phyloP scores from a whole-genome alignment of 768 basidiomycete genomes.

The Serendipita sp. region DNA sequence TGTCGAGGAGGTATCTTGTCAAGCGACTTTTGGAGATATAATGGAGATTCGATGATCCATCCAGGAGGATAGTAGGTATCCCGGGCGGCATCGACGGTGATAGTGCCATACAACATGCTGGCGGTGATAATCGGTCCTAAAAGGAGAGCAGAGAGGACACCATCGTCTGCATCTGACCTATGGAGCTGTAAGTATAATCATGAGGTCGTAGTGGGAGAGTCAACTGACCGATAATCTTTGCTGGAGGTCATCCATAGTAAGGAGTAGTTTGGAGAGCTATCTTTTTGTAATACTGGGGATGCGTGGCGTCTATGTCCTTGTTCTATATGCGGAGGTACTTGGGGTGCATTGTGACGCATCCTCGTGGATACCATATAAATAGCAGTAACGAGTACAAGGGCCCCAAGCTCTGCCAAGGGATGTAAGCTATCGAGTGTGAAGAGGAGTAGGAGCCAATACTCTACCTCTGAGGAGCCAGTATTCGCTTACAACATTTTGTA shows the following conservation, averaged over 20 bases:
- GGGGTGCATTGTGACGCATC: background rate
- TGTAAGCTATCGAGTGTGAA: background rate
- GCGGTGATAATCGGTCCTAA: constrained; percentile 68
- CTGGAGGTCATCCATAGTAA: constrained; percentile 76
- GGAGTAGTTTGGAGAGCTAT: constrained; percentile 39
- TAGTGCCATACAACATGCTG: constrained; percentile 39
- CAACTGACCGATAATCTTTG: constrained; percentile 60
- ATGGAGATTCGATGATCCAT: constrained; percentile 71
- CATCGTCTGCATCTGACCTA: constrained; percentile 75
- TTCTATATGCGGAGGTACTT: constrained; percentile 1
- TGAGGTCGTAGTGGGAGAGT: background rate
- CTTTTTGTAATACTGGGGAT: constrained; percentile 23
- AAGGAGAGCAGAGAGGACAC: constrained; percentile 68
- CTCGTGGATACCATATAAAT: background rate
- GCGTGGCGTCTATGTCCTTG: constrained; percentile 6
- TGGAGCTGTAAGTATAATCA: constrained; percentile 10
- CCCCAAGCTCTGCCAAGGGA: background rate
- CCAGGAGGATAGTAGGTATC: constrained; percentile 31
- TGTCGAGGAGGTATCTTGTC: constrained; percentile 29
- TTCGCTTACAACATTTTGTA: background rate
- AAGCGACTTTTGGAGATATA: constrained; percentile 31
- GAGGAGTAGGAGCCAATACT: background rate
- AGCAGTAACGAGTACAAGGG: constrained; percentile 9
- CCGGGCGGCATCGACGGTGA: constrained; percentile 13
- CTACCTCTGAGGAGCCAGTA: constrained; percentile 2